phyloP scores from a whole-genome alignment of 2,329 filamentous ascomycete genomes.

The Alternaria dauci region DNA sequence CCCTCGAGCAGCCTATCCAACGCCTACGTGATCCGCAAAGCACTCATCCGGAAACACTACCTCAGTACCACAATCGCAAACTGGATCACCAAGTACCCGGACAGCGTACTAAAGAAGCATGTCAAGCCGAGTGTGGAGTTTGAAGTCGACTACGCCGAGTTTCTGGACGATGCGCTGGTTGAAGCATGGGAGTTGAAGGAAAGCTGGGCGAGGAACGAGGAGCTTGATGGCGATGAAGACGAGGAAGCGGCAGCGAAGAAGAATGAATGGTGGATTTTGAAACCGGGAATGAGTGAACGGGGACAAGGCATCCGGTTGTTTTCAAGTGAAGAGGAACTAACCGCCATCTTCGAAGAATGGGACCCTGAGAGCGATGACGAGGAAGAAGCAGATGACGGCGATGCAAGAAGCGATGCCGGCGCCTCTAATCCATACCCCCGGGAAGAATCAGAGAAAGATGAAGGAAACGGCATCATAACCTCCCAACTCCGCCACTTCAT shows the following conservation, averaged over 20 bases:
- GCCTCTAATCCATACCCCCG: conserved; percentile 8
- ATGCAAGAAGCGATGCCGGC: conserved; percentile 44
- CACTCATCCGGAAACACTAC: conserved; percentile 95
- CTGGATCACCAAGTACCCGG: conserved; percentile 85
- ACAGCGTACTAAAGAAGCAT: conserved; percentile 71
- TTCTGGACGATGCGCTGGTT: conserved; percentile 89
- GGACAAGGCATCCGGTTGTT: conserved; percentile 94
- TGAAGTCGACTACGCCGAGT: conserved; percentile 96
- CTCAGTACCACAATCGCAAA: conserved; percentile 82
- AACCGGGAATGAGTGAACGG: conserved; percentile 96
- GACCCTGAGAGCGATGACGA: conserved; percentile 76
- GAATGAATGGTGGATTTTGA: conserved; percentile 95
- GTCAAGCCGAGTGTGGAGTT: conserved; percentile 84
- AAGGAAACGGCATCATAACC: conserved; percentile 71
- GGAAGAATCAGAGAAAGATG: conserved; percentile 46
- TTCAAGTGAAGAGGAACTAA: conserved; percentile 82
- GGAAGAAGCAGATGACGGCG: conserved; percentile 56
- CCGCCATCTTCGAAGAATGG: conserved; percentile 89
- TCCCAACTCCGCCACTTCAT: conserved; percentile 96
- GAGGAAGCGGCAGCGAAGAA: conserved; percentile 34
- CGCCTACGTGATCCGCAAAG: conserved; percentile 94
- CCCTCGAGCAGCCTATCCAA: conserved; percentile 74
- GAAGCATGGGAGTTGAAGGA: conserved; percentile 89
- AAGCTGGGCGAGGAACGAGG: conserved; percentile 75
- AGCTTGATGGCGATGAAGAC: conserved; percentile 38